phyloP scores from a whole-genome alignment of 768 basidiomycete genomes.

The Naganishia friedmannii region DNA sequence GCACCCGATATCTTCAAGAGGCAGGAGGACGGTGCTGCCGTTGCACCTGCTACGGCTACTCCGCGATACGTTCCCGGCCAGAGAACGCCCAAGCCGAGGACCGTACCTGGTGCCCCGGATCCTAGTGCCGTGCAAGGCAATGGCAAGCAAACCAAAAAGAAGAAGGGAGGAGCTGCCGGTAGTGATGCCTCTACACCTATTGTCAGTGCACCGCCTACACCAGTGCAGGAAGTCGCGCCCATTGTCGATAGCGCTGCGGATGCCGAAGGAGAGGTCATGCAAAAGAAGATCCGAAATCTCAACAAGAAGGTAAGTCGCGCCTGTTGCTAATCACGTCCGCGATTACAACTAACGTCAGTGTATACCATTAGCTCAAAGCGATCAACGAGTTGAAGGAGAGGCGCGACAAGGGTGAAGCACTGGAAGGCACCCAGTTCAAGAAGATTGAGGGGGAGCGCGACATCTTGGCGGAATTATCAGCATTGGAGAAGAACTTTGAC shows the following conservation, averaged over 20 bases:
- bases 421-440: constrained; percentile 92
- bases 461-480: constrained; percentile 73
- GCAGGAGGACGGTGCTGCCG: constrained; percentile 79
- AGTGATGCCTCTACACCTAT: constrained; percentile 48
- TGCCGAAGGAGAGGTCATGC: constrained; percentile 63
- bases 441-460: constrained; percentile 91
- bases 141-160: constrained; percentile 59
- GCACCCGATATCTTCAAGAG: constrained; percentile 86
- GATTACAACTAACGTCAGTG: constrained; percentile 1
- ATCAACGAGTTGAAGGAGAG: constrained; percentile 97
- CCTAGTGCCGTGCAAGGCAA: constrained; percentile 54
- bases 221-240: constrained; percentile 27
- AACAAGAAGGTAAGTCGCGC: constrained; percentile 78
- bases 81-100: constrained; percentile 55
- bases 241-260: constrained; percentile 28
- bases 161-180: constrained; percentile 54
- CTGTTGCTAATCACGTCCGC: background rate
- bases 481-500: constrained; percentile 43
- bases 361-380: constrained; percentile 75
- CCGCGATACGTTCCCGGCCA: constrained; percentile 28
- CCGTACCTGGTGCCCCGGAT: constrained; percentile 70
- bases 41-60: constrained; percentile 54
- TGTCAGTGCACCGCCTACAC: constrained; percentile 27
- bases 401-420: constrained; percentile 77
- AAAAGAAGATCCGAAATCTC: constrained; percentile 91